Evolutionary conservation across 2,329 filamentous ascomycete genomes (phyloP), one percentile per base, ranked within the genome.

Genomic region (Nannizziopsis barbatae): DNA sequence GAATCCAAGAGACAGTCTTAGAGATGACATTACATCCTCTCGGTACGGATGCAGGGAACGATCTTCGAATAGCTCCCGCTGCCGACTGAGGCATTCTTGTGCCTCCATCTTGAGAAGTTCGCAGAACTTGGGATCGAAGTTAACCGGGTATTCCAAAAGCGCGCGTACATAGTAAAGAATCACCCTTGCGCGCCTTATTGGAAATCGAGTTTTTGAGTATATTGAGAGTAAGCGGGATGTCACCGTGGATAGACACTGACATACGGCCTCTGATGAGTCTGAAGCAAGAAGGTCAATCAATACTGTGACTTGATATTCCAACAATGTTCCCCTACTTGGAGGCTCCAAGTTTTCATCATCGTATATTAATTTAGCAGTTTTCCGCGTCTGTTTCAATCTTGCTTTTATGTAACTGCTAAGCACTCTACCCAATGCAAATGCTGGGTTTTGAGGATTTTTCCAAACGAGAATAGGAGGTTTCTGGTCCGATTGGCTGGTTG

Each of bases 261-360:
- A 64, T 12, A 51, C 51, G 12, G 61, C 58, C 42, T 62, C 60
- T 18, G 53, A 60, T 9, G 58, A 51, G 15, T 57, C 55, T 30
- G 58, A 55, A 12, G 51, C 32, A 31, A 62, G 54, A 11, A 61
- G 45, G 9, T 68, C 65, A 17, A 59, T 56, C 14, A 69, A 44
- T 7, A 66, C 53, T 2, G 56, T 53, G 53, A 66, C 52, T 49
- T 70, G 66, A 61, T 64, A 67, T 52, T 70, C 55, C 11, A 69
- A 51, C 11, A 68, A 55, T 3, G 57, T 37, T 11, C 42, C 63
- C 49, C 64, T 56, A 43, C 58, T 48, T 15, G 58, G 50, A 2
- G 52, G n/a, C 2, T 55, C 50, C 18, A 68, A 52, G 3, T 53
- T 41, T 10, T 55, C 51, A 35, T 65, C 59, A 27, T 69, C 65